Percentiles rank a stretch among this genome's conserved stretches.
Evolutionary conservation across 2,329 filamentous ascomycete genomes (phyloP).

Genomic region (Fusarium virguliforme): DNA sequence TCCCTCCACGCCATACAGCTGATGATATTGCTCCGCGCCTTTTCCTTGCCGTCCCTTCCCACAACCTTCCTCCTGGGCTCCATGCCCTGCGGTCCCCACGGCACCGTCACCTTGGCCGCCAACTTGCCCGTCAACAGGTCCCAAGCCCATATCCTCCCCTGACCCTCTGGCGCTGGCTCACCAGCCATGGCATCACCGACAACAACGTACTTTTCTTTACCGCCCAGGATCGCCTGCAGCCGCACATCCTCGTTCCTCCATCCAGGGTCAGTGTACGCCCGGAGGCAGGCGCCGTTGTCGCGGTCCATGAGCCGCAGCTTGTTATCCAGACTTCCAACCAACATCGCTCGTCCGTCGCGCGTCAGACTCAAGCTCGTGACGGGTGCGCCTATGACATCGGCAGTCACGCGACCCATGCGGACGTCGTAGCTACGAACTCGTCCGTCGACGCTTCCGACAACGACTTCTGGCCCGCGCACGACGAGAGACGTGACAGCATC

Average conservation of each 20-base stretch:
- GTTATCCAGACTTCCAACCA: slow-evolving; percentile 84
- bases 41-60: slow-evolving; percentile 74
- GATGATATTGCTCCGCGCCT: slow-evolving; percentile 72
- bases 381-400: slow-evolving; percentile 78
- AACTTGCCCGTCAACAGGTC: slow-evolving; percentile 83
- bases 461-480: slow-evolving; percentile 70
- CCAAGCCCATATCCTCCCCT: slow-evolving; percentile 84
- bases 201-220: slow-evolving; percentile 83
- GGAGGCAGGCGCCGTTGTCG: slow-evolving; percentile 79
- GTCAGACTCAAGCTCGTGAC: slow-evolving; percentile 85
- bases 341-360: slow-evolving; percentile 79
- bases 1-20: slow-evolving; percentile 77
- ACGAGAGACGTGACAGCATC: slow-evolving; percentile 75
- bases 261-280: slow-evolving; percentile 74
- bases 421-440: slow-evolving; percentile 87
- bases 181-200: slow-evolving; percentile 80
- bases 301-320: slow-evolving; percentile 87
- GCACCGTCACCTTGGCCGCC: slow-evolving; percentile 73
- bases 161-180: slow-evolving; percentile 52
- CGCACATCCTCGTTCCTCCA: slow-evolving; percentile 79
- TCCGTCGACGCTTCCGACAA: slow-evolving; percentile 88
- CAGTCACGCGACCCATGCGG: slow-evolving; percentile 78
- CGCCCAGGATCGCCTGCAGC: slow-evolving; percentile 82
- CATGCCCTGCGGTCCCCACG: slow-evolving; percentile 69
- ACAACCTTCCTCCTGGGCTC: slow-evolving; percentile 68